Percentiles rank a stretch among this genome's conserved stretches.
These are phyloP conservation scores for Sphaerostilbella broomeana DNA, from an alignment of 2,329 filamentous ascomycete species.

Conservation along the genomic window DNA sequence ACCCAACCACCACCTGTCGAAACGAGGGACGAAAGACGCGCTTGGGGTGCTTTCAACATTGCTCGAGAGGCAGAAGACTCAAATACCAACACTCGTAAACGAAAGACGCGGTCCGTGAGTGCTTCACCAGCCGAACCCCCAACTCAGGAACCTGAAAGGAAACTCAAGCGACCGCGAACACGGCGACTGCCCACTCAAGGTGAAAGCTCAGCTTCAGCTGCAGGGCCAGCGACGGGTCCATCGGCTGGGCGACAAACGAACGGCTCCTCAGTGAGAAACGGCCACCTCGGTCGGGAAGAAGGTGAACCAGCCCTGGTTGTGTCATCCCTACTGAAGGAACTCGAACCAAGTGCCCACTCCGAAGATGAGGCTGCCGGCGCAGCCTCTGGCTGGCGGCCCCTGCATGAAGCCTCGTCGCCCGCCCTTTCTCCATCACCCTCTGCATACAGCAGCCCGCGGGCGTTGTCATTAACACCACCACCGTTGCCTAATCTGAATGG, in stretches of 20 bases:
- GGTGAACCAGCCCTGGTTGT: slow-evolving; percentile 74
- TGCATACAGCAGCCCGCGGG: slow-evolving; percentile 60
- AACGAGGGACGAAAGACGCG: slow-evolving; percentile 70
- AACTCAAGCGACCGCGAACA: slow-evolving; percentile 80
- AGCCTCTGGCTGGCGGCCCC: slow-evolving; percentile 24
- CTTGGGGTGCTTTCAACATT: slow-evolving; percentile 88
- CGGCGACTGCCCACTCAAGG: slow-evolving; percentile 51
- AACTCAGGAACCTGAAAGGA: slow-evolving; percentile 67
- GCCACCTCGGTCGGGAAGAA: slow-evolving; percentile 20
- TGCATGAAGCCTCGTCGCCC: slow-evolving; percentile 48
- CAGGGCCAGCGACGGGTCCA: slow-evolving; percentile 25
- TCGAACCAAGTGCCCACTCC: slow-evolving; percentile 58
- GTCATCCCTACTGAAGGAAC: slow-evolving; percentile 79
- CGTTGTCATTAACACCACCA: slow-evolving; percentile 62
- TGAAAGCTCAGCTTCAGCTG: slow-evolving; percentile 40
- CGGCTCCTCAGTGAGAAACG: slow-evolving; percentile 20
- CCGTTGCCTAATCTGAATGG: slow-evolving; percentile 48
- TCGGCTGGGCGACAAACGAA: slow-evolving; percentile 20
- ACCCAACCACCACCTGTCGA: slow-evolving; percentile 54
- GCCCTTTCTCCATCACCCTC: slow-evolving; percentile 59
- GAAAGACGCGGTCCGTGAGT: slow-evolving; percentile 64
- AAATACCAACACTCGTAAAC: slow-evolving; percentile 56
- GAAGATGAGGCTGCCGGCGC: slow-evolving; percentile 44
- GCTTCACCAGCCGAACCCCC: slow-evolving; percentile 60
- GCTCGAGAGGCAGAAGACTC: slow-evolving; percentile 62